Evolutionary conservation across 257 asterid genomes (phyloP), one percentile per base, ranked within the genome.

Genomic region (Solanum paucissectum): DNA sequence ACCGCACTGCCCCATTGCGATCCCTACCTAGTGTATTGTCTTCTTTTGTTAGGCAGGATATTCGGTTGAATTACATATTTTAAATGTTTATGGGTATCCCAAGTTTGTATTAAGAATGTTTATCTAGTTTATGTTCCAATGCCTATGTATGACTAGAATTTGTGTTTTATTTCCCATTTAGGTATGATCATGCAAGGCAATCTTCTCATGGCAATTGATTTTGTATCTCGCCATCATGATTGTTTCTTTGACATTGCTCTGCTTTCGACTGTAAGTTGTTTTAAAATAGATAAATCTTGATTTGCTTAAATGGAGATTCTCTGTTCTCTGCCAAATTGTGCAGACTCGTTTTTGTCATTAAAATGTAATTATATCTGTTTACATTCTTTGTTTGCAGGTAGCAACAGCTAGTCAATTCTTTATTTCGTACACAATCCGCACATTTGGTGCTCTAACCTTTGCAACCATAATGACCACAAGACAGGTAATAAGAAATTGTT

Each of bases 391-490:
- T 29, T 90, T 91, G 75, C 97, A 97, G 99, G 99, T 97, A n/a
- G 99, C 99, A 60, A 95, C 99, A 64, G 91, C 93, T 87, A 95
- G 98, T 90, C 99, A 97, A 88, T 95, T 97, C 93, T 97, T 97
- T 87, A 97, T 97, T 84, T 97, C 96, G 33, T 96, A 97, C 91
- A 97, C 98, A 88, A 97, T 97, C 91, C 98, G 99, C 88, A 95
- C 91, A 77, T 96, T 97, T 86, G 99, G 99, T 87, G 99, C 99
- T 86, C 93, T 97, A 87, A 91, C 93, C 36, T 97, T 97, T 42
- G 99, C 99, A 49, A 94, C 98, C 90, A 94, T 97, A 81, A 97
- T 97, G 99, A 96, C 99, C 90, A 97, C 99, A 42, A 94, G 99
- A 96, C 99, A 96, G 99, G 99, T 97, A 91, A 21, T 37, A 27